phyloP scores from a whole-genome alignment of 192 early-diverging fungal species.

The Coemansia sp. region DNA sequence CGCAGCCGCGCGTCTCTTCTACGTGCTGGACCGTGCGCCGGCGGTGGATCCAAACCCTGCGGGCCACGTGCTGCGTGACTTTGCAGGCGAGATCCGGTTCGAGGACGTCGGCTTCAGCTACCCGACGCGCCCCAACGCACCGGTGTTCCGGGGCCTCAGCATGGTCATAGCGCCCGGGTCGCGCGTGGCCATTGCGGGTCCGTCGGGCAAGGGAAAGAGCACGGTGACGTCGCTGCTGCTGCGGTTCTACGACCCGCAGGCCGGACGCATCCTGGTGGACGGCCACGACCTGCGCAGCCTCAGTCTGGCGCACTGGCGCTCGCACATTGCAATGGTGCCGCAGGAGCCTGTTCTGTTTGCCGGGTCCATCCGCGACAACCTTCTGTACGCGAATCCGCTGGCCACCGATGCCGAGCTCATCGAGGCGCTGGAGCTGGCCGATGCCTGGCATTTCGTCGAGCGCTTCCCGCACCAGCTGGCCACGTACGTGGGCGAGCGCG shows the following conservation, averaged over 20 bases:
- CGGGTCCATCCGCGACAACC: constrained; percentile 68
- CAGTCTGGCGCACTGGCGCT: constrained; percentile 60
- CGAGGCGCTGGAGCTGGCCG: constrained; percentile 46
- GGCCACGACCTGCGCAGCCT: constrained; percentile 60
- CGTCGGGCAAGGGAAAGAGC: constrained; percentile 68
- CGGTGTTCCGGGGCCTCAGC: constrained; percentile 59
- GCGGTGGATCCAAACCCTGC: constrained; percentile 27
- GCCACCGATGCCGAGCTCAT: constrained; percentile 73
- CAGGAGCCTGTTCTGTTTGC: constrained; percentile 78
- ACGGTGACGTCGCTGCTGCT: constrained; percentile 63
- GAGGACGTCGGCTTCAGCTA: constrained; percentile 65
- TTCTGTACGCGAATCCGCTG: constrained; percentile 61
- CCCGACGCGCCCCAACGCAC: constrained; percentile 60
- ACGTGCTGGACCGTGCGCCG: constrained; percentile 58
- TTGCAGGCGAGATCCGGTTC: constrained; percentile 59
- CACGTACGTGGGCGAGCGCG: constrained; percentile 89
- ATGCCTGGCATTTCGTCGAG: constrained; percentile 66
- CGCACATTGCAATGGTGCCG: constrained; percentile 64
- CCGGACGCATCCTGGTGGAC: constrained; percentile 61
- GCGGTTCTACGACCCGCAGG: constrained; percentile 71
- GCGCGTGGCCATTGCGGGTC: constrained; percentile 56
- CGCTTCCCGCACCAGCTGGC: constrained; percentile 75
- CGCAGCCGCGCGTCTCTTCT: constrained; percentile 62
- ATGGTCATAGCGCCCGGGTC: constrained; percentile 60
- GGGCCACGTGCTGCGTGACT: constrained; percentile 16